phyloP scores from a whole-genome alignment of 2,329 filamentous ascomycete genomes.

The Penicillium freii region DNA sequence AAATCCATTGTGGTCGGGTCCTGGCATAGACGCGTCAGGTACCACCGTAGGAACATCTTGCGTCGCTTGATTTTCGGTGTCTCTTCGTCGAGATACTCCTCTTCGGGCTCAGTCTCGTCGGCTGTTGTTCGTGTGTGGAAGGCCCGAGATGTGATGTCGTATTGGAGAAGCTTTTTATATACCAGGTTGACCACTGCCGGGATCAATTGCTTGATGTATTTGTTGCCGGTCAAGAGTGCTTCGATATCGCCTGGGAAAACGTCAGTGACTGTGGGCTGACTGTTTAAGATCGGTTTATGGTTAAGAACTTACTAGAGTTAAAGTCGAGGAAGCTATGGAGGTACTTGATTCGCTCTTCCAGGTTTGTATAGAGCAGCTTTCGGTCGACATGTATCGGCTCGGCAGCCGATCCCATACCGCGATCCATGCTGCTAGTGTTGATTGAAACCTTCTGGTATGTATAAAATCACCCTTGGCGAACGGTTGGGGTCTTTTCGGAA shows the following conservation, averaged over 20 bases:
- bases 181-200: constrained; percentile 81
- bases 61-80: constrained; percentile 73
- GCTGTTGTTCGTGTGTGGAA: constrained; percentile 63
- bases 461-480: neutral
- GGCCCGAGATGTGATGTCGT: constrained; percentile 77
- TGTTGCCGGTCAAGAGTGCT: constrained; percentile 65
- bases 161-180: constrained; percentile 75
- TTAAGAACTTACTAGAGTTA: constrained; percentile 57
- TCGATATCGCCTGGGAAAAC: constrained; percentile 64
- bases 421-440: constrained; percentile 16
- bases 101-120: constrained; percentile 63
- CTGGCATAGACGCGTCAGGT: constrained; percentile 70
- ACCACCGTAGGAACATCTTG: constrained; percentile 75
- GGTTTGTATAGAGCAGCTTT: constrained; percentile 67
- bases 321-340: constrained; percentile 76
- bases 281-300: neutral
- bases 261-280: neutral
- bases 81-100: constrained; percentile 63
- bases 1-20: constrained; percentile 74
- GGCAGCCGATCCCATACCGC: constrained; percentile 9
- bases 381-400: constrained; percentile 62
- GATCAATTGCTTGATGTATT: constrained; percentile 79
- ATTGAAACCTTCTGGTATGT: neutral
- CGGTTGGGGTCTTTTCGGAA: neutral
- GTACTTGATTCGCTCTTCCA: constrained; percentile 68